A percentile compares a stretch with the other conserved stretches of the same genome.
These are phyloP conservation scores for Selaginella tamariscina DNA, from an alignment of 75 land plant species.

Conservation along the genomic window DNA sequence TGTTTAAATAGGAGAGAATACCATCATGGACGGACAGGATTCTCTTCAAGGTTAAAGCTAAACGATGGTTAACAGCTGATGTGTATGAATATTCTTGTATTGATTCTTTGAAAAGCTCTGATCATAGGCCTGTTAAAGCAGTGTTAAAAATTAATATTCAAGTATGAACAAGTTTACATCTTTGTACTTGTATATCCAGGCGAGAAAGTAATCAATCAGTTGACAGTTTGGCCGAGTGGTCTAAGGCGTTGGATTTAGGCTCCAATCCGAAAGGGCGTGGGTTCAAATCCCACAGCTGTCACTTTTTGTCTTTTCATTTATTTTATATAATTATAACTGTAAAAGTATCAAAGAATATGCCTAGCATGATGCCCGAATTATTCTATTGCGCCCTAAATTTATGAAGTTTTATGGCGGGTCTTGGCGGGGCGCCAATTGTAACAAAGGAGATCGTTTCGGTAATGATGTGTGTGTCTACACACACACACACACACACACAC, in stretches of 20 bases:
- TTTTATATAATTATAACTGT: too few relatives aligned
- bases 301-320: too few relatives aligned
- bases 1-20: conserved; percentile 39
- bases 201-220: too few relatives aligned
- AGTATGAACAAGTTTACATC: too few relatives aligned
- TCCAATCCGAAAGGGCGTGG: conserved; percentile 99
- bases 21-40: conserved; percentile 87
- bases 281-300: conserved; percentile 99
- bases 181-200: too few relatives aligned
- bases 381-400: too few relatives aligned
- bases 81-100: conserved; percentile 42
- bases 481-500: too few relatives aligned
- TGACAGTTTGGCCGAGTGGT: conserved; percentile 99
- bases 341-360: too few relatives aligned
- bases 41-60: conserved; percentile 48
- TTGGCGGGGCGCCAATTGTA: not conserved
- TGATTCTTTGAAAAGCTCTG: conserved; percentile 48
- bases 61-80: not conserved
- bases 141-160: conserved; percentile 14
- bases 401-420: not conserved
- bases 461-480: too few relatives aligned
- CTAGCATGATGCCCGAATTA: too few relatives aligned
- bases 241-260: conserved; percentile 99
- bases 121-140: conserved; percentile 81
- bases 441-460: not conserved